These are phyloP conservation scores for Zygotorulaspora florentina DNA, from an alignment of 805 yeast genomes.

Conservation along the genomic window DNA sequence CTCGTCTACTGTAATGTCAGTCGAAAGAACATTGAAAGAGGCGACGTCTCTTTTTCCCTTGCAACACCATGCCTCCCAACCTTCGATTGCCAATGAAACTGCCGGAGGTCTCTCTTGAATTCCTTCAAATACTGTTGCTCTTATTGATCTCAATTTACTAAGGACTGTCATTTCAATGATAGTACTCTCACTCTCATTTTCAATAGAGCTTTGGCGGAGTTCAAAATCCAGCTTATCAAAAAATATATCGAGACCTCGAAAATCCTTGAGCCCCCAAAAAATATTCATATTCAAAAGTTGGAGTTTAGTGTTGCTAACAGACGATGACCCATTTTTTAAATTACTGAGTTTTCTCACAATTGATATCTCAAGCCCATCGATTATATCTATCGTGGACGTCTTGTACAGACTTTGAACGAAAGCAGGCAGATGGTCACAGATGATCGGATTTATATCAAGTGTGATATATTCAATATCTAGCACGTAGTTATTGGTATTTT, in stretches of 20 bases:
- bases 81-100: slow-evolving; percentile 26
- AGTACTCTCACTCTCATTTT: slow-evolving; percentile 15
- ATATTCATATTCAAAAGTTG: slow-evolving; percentile 19
- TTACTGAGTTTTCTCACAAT: slow-evolving; percentile 45
- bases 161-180: slow-evolving; percentile 16
- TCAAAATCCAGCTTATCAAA: slow-evolving; percentile 25
- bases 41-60: slow-evolving; percentile 17
- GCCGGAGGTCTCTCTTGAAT: slow-evolving; percentile 27
- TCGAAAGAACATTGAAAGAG: slow-evolving; percentile 30
- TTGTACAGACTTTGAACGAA: slow-evolving; percentile 36
- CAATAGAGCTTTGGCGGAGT: slow-evolving; percentile 17
- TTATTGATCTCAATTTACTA: slow-evolving; percentile 18
- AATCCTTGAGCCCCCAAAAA: slow-evolving; percentile 20
- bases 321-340: slow-evolving; percentile 23
- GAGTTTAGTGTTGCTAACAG: slow-evolving; percentile 16
- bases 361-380: slow-evolving; percentile 64
- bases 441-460: slow-evolving; percentile 27
- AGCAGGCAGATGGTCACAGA: slow-evolving; percentile 37
- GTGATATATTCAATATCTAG: slow-evolving; percentile 49
- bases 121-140: slow-evolving; percentile 17
- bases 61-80: slow-evolving; percentile 30
- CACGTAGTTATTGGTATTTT: slow-evolving; percentile 22
- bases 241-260: slow-evolving; percentile 20
- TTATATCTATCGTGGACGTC: slow-evolving; percentile 43
- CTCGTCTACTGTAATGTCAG: slow-evolving; percentile 33